Conservation (phyloP, 1,284 basidiomycete genomes). For the Lentinus polychrous region DNA sequence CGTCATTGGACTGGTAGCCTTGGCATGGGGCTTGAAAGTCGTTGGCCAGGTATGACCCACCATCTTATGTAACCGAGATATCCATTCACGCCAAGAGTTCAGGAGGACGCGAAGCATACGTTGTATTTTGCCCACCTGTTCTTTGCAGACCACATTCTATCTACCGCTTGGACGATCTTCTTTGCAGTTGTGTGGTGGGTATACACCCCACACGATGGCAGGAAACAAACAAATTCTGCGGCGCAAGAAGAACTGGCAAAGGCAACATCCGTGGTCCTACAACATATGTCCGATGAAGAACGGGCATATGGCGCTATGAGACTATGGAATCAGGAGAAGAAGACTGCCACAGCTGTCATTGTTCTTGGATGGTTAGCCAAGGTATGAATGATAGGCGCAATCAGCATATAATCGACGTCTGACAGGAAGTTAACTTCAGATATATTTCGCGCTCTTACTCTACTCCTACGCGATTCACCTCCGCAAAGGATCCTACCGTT, state of each 20-base stretch:
- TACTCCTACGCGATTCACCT: conserved; percentile 96
- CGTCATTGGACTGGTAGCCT: conserved; percentile 71
- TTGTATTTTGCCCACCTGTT: conserved; percentile 92
- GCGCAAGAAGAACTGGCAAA: conserved; percentile 80
- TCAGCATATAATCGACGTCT: not conserved
- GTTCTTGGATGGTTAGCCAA: conserved; percentile 84
- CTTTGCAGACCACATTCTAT: conserved; percentile 87
- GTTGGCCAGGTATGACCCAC: conserved; percentile 65
- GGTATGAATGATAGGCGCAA: conserved; percentile 42
- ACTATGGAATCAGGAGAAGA: conserved; percentile 91
- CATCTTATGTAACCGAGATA: conserved; percentile 7
- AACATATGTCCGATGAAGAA: conserved; percentile 55
- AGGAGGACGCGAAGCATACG: conserved; percentile 84
- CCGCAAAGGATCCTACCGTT: conserved; percentile 85
- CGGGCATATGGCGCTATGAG: conserved; percentile 64
- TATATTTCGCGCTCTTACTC: conserved; percentile 87
- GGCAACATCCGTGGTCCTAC: conserved; percentile 33
- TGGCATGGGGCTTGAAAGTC: conserved; percentile 84
- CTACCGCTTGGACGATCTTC: conserved; percentile 87
- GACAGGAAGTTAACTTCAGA: conserved; percentile 35
- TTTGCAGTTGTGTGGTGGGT: conserved; percentile 91
- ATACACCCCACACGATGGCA: conserved; percentile 87
- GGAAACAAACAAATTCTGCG: conserved; percentile 69
- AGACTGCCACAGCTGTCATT: conserved; percentile 72
- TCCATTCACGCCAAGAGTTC: conserved; percentile 10